Conservation (phyloP, 805 yeast species). For the Lipomyces spencermartinsiae region DNA sequence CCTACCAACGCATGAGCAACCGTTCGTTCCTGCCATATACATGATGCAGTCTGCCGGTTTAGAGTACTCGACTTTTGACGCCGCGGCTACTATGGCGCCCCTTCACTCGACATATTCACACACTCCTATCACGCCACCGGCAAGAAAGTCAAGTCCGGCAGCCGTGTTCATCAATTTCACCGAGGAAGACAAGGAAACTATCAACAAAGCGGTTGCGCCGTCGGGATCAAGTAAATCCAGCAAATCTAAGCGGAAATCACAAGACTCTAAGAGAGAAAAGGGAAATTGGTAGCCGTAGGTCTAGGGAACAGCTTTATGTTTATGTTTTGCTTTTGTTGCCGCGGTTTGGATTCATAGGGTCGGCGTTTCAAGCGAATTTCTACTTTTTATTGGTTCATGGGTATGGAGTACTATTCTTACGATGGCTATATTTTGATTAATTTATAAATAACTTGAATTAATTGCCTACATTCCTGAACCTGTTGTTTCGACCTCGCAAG, state of each 20-base stretch:
- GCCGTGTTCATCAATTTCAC: constrained; percentile 14
- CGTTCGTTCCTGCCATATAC: not conserved
- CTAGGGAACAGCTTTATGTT: not conserved
- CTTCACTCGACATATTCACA: not conserved
- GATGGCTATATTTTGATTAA: too few species aligned
- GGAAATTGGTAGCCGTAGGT: not conserved
- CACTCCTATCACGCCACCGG: not conserved
- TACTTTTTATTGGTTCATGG: too few species aligned
- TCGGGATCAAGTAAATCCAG: constrained; percentile 13
- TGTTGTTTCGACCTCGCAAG: too few species aligned
- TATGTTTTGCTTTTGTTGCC: not conserved
- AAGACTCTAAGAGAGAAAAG: constrained; percentile 3
- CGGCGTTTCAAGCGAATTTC: not conserved
- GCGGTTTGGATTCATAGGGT: not conserved
- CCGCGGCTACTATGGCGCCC: not conserved
- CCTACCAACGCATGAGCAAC: not conserved
- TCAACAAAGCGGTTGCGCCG: constrained; percentile 20
- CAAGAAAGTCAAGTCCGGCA: not conserved
- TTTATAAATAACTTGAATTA: too few species aligned
- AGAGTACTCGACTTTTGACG: not conserved
- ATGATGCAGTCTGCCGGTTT: not conserved
- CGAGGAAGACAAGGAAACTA: constrained; percentile 6
- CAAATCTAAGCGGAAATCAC: not conserved
- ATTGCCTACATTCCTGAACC: too few species aligned
- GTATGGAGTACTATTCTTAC: too few species aligned